Base-by-base conservation (phyloP, 768 basidiomycete genomes). In the Mycena alexandri region DNA sequence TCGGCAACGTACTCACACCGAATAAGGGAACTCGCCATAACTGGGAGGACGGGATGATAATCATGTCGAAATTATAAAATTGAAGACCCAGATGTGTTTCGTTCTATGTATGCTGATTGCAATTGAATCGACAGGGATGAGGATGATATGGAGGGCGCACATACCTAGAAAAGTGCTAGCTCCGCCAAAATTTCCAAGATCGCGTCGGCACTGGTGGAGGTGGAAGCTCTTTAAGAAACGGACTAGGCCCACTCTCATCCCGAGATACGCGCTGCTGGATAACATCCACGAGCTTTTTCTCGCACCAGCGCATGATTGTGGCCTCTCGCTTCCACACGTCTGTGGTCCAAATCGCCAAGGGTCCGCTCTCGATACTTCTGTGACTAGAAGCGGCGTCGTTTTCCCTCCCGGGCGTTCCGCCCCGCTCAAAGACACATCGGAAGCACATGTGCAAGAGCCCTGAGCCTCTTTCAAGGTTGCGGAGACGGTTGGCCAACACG, bases 401-500 rank as follows among this genome's bases (percentile, higher is more conserved):
- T 63, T 79, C 79, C 38, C 73, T 74, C 48, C 61, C 71, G 21
- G 74, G 51, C 9, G 75, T 74, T 16, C 74, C 76, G 29, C 70
- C 70, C 38, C 76, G 75, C 63, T 76, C 75, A 48, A 71, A 73
- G n/a, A 72, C 76, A 52, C 65, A 75, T 41, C 67, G 56, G 67
- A 73, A 36, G 73, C 75, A 61, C 63, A 76, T n/a, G 61, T 70
- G 50, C 69, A 68, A 29, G 50, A 63, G 10, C 10, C 65, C 60
- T 42, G 64, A 67, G 63, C 63, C 48, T 70, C 68, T 38, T 38
- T 71, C 63, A 33, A 72, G 50, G 44, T 53, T 63, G 44, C 77
- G 77, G 82, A 96, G 89, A 41, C 94, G 89, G 72, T 93, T 91
- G 11, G 94, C 91, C 78, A 98, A 83, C 58, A 98, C 86, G 19